Evolutionary conservation across 2,329 filamentous ascomycete species (phyloP).

Genomic region (Ascochyta viciae-villosae): DNA sequence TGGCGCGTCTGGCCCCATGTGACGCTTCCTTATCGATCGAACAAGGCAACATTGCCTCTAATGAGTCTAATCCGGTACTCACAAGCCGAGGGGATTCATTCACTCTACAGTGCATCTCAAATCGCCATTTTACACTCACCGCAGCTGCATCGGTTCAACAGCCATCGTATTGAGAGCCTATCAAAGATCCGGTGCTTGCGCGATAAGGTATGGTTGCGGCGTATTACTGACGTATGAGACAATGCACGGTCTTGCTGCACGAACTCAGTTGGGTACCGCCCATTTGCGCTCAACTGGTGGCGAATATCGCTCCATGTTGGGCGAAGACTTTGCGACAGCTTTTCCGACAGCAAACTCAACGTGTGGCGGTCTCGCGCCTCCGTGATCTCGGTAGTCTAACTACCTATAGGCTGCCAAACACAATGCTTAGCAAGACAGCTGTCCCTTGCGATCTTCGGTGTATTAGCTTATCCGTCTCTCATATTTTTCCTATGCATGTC

Average conservation of each 20-base stretch:
- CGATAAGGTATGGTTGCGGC: conserved; percentile 18
- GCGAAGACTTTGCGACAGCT: conserved; percentile 6
- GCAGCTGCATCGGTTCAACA: not conserved
- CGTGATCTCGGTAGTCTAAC: too few relatives aligned
- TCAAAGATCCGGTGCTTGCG: conserved; percentile 1
- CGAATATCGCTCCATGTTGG: conserved; percentile 19
- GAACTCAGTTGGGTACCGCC: conserved; percentile 1
- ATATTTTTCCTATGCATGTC: too few relatives aligned
- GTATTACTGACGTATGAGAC: conserved; percentile 21
- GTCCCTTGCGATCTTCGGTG: too few relatives aligned
- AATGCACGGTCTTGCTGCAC: conserved; percentile 10
- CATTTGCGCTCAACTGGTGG: conserved; percentile 16
- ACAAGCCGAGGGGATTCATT: conserved; percentile 4
- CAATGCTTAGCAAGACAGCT: too few relatives aligned
- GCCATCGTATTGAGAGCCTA: not conserved
- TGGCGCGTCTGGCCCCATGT: conserved; percentile 29
- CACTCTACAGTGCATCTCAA: not conserved
- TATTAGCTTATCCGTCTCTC: too few relatives aligned
- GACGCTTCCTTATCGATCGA: conserved; percentile 31
- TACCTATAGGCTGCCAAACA: too few relatives aligned
- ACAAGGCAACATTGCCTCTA: conserved; percentile 21
- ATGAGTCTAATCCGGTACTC: conserved; percentile 15
- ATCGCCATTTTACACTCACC: not conserved
- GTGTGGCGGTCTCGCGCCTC: not conserved
- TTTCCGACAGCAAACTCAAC: not conserved